Conservation (phyloP, 2,329 filamentous ascomycete species). For the Ophiostoma quercus region DNA sequence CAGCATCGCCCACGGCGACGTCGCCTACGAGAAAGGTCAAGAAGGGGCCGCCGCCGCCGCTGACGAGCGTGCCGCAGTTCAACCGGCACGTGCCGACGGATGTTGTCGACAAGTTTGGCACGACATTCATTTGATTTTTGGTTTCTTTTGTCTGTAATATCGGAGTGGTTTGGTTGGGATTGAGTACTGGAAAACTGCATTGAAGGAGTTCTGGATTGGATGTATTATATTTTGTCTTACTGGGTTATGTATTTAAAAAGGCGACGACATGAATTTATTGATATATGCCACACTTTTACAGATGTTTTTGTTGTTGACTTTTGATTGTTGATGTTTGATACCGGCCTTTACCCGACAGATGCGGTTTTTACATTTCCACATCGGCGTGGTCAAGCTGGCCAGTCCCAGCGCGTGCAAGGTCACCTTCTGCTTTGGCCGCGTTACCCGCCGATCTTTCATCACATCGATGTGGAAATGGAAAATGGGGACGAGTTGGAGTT, state of each 20-base stretch:
- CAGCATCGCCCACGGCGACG: background rate
- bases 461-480: background rate
- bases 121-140: slow-evolving; percentile 37
- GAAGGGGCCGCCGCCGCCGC: slow-evolving; percentile 11
- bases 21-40: background rate
- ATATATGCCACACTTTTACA: background rate
- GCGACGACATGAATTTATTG: background rate
- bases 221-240: background rate
- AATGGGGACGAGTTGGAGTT: background rate
- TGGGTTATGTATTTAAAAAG: background rate
- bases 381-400: background rate
- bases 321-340: background rate
- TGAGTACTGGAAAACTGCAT: background rate
- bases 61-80: slow-evolving; percentile 17
- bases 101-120: slow-evolving; percentile 35
- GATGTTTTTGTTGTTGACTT: background rate
- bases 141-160: slow-evolving; percentile 1
- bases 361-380: background rate
- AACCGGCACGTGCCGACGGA: slow-evolving; percentile 28
- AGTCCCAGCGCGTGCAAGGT: slow-evolving; percentile 2
- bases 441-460: slow-evolving; percentile 4
- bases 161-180: background rate
- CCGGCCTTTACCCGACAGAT: background rate
- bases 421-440: slow-evolving; percentile 6
- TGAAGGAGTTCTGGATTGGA: background rate